Evolutionary conservation across 1,284 basidiomycete species (phyloP).

Genomic region (Phylloboletellus chloephorus): DNA sequence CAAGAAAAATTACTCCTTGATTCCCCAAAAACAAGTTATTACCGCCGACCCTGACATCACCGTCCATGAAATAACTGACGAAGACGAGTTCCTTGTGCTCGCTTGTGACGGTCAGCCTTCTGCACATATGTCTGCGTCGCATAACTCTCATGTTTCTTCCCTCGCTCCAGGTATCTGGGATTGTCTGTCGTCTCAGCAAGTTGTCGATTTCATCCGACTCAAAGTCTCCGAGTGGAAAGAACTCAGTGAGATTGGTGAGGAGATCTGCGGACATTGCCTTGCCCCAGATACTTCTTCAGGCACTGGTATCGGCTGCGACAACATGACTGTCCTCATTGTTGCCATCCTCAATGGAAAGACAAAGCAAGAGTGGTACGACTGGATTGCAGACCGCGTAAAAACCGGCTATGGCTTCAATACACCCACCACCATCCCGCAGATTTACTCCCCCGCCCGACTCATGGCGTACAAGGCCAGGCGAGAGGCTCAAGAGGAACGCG

Average conservation of each 20-base stretch:
- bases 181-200: slow-evolving; percentile 90
- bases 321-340: slow-evolving; percentile 96
- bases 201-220: slow-evolving; percentile 84
- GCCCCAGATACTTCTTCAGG: slow-evolving; percentile 92
- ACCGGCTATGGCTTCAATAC: slow-evolving; percentile 68
- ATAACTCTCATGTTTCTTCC: slow-evolving; percentile 7
- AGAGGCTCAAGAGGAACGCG: slow-evolving; percentile 51
- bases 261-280: slow-evolving; percentile 89
- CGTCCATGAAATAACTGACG: slow-evolving; percentile 72
- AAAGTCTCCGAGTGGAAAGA: slow-evolving; percentile 79
- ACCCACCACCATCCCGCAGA: slow-evolving; percentile 59
- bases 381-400: slow-evolving; percentile 85
- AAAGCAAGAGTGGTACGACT: slow-evolving; percentile 88
- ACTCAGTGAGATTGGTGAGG: slow-evolving; percentile 80
- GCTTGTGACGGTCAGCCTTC: slow-evolving; percentile 85
- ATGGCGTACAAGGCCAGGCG: slow-evolving; percentile 53
- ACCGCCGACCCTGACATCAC: slow-evolving; percentile 93
- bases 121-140: background rate
- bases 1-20: slow-evolving; percentile 85
- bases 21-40: slow-evolving; percentile 91
- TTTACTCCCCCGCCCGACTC: slow-evolving; percentile 60
- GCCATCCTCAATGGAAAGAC: slow-evolving; percentile 85
- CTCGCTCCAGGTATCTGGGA: slow-evolving; percentile 88
- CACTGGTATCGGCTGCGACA: slow-evolving; percentile 94
- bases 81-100: slow-evolving; percentile 94